These are phyloP conservation scores for Lonicera japonica DNA, from an alignment of 129 eudicot genomes.

Conservation along the genomic window DNA sequence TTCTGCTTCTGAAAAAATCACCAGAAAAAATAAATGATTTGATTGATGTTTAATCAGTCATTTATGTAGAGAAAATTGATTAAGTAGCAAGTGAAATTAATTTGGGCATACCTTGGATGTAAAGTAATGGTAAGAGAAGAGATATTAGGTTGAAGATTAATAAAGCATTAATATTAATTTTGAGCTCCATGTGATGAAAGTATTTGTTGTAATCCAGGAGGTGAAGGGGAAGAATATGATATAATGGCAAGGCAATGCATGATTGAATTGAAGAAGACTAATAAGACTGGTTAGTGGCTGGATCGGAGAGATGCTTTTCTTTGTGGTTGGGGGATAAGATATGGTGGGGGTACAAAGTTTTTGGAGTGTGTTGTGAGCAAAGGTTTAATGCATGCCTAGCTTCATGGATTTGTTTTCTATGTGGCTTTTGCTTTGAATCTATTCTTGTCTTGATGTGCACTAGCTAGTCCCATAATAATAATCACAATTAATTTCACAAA, in stretches of 20 bases:
- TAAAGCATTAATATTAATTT: background rate
- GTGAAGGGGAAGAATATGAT: background rate
- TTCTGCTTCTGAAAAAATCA: conserved; percentile 23
- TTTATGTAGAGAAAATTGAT: too few relatives aligned
- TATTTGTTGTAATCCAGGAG: conserved; percentile 21
- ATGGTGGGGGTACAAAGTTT: conserved; percentile 16
- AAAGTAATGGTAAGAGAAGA: conserved; percentile 25
- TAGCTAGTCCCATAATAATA: too few relatives aligned
- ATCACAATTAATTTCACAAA: too few relatives aligned
- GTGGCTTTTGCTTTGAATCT: background rate
- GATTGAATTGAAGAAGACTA: conserved; percentile 9
- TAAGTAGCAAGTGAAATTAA: background rate
- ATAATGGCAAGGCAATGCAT: too few relatives aligned
- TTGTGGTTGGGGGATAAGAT: conserved; percentile 23
- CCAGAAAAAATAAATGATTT: background rate
- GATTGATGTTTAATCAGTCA: background rate
- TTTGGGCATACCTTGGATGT: conserved; percentile 31
- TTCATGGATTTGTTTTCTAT: background rate
- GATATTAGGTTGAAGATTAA: conserved; percentile 5
- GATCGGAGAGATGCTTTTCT: conserved; percentile 73
- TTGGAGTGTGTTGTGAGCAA: conserved; percentile 44
- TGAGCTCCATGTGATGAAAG: background rate
- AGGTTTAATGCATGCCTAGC: conserved; percentile 16
- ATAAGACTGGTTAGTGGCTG: background rate
- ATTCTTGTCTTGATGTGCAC: background rate